Base-by-base conservation (phyloP, 192 early-diverging fungal species). In the Podila clonocystis region DNA sequence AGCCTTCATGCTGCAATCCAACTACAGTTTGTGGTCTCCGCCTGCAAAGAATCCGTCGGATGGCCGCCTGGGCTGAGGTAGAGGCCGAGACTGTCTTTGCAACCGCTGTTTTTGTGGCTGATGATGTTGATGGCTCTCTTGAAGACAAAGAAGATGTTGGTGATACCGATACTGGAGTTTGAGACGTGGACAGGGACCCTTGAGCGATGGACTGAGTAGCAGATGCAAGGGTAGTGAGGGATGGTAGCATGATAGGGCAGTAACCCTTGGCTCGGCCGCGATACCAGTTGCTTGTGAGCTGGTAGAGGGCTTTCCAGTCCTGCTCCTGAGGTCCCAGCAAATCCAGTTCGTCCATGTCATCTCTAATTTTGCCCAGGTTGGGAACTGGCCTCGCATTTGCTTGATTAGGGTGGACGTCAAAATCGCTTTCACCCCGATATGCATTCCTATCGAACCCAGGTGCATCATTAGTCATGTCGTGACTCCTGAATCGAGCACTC, bases 271-370 rank as follows among this genome's bases (percentile, higher is more conserved):
- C 74, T n/a, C 79, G 61, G 4, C 84, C 85, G 6, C 48, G 69
- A 58, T 84, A 82, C 87, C 87, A 88, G 58, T 86, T 85, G 20
- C 68, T 74, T 5, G 79, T 83, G 29, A 75, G 60, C 22, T 83
- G 82, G 58, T 88, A 88, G 26, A 86, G 61, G 29, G 80, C 82
- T 26, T 75, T 80, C 85, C 85, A 86, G 49, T 78, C 68, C 30
- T 78, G 36, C 41, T 76, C 67, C 9, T 70, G 19, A 36, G 30
- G 50, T 31, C 29, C 26, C 5, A 50, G 20, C 33, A 55, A 9
- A 17, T 55, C 52, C 2, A 24, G 52, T 1, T 55, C 52, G 24
- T 36, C 33, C 19, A 61, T 9, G 5, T 62, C 36, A 29, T 33
- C 34, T 50, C 57, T 13, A 5, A n/a, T 9, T 3, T 29, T 55